phyloP scores from a whole-genome alignment of 148 eudicot genomes.

The Rhododendron mucronatum region DNA sequence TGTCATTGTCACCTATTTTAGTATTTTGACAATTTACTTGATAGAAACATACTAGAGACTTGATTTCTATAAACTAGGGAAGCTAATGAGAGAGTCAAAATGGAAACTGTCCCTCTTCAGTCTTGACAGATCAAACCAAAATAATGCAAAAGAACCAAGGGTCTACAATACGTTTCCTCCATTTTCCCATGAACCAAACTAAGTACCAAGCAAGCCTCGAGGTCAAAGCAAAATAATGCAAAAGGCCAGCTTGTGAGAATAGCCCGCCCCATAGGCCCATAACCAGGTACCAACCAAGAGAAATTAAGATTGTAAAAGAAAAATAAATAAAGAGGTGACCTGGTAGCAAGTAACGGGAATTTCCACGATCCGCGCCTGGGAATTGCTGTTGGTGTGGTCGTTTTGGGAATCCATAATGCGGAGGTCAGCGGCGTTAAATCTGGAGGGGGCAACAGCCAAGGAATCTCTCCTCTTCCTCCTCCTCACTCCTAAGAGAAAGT shows the following conservation, averaged over 20 bases:
- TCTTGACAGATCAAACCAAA: not conserved
- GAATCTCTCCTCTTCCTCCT: not conserved
- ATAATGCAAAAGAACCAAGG: not conserved
- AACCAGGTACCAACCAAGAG: not conserved
- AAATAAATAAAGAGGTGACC: constrained; percentile 31
- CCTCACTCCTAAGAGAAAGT: not conserved
- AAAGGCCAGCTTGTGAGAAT: not conserved
- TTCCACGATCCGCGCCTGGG: constrained; percentile 30
- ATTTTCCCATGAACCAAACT: not conserved
- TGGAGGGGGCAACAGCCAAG: constrained; percentile 14
- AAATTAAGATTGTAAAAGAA: not conserved
- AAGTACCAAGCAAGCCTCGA: not conserved
- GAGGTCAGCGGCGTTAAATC: constrained; percentile 25
- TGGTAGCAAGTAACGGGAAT: constrained; percentile 88
- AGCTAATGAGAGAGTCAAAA: not conserved
- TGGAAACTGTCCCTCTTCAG: not conserved
- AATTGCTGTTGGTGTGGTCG: constrained; percentile 1
- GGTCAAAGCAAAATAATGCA: not conserved
- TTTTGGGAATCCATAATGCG: constrained; percentile 11
- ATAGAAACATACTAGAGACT: not conserved
- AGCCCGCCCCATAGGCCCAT: not conserved
- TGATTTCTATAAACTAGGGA: not conserved
- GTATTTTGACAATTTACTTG: not conserved
- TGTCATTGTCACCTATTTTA: not conserved
- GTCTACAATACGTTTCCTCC: not conserved